Evolutionary conservation across 148 eudicot species (phyloP).

Genomic region (Rhododendron simsii): DNA sequence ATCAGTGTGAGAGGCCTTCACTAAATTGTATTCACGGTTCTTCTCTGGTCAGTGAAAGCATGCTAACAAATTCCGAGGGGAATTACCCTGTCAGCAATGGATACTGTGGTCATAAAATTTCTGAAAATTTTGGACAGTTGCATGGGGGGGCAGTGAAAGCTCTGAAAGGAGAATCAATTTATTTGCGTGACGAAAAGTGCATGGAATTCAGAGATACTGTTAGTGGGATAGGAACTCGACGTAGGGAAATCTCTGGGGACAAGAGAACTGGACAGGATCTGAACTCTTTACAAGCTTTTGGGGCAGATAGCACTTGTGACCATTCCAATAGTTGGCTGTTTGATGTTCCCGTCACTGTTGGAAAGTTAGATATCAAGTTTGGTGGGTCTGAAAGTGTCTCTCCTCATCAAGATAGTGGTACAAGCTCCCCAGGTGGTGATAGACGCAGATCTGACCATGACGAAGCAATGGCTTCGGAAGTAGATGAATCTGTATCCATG

Average conservation of each 20-base stretch:
- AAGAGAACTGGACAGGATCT: conserved; percentile 16
- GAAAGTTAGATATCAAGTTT: conserved; percentile 20
- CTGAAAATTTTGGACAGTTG: background rate
- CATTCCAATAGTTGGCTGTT: conserved; percentile 28
- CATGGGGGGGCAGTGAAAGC: background rate
- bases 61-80: conserved; percentile 18
- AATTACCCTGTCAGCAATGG: conserved; percentile 8
- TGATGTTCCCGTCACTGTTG: conserved; percentile 38
- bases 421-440: conserved; percentile 25
- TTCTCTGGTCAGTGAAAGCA: conserved; percentile 26
- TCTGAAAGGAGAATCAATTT: conserved; percentile 26
- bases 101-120: conserved; percentile 3
- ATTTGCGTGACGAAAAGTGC: conserved; percentile 35
- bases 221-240: conserved; percentile 17
- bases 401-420: conserved; percentile 25
- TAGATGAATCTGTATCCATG: conserved; percentile 10
- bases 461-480: conserved; percentile 13
- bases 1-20: conserved; percentile 15
- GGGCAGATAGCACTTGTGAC: conserved; percentile 26
- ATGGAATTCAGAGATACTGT: conserved; percentile 26
- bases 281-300: conserved; percentile 22
- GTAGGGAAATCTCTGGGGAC: conserved; percentile 13
- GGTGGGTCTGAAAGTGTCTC: conserved; percentile 25
- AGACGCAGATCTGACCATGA: conserved; percentile 13
- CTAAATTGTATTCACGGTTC: conserved; percentile 14